These are phyloP conservation scores for Geranomyces michiganensis DNA, from an alignment of 192 early-diverging fungal genomes.

Conservation along the genomic window DNA sequence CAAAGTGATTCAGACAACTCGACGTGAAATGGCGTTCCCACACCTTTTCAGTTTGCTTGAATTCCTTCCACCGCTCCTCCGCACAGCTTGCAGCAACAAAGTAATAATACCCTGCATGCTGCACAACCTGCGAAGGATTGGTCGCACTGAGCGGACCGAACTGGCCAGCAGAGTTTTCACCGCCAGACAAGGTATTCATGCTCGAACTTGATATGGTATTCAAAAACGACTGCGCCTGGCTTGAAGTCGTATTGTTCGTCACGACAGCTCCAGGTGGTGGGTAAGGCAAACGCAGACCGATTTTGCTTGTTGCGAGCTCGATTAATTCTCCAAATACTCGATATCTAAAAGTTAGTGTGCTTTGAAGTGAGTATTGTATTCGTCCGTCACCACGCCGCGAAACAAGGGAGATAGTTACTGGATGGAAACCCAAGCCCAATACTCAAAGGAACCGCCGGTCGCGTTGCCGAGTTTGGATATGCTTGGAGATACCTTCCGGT, in stretches of 20 bases:
- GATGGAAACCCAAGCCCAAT: conserved; percentile 82
- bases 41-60: conserved; percentile 46
- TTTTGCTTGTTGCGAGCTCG: conserved; percentile 65
- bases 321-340: conserved; percentile 78
- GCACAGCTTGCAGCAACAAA: conserved; percentile 73
- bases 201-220: conserved; percentile 33
- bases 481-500: conserved; percentile 16
- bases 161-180: conserved; percentile 32
- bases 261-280: conserved; percentile 56
- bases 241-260: background rate
- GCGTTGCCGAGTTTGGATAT: conserved; percentile 33
- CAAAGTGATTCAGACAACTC: background rate
- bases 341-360: conserved; percentile 42
- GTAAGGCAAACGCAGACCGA: conserved; percentile 68
- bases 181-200: conserved; percentile 37
- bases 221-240: conserved; percentile 26
- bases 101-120: conserved; percentile 88
- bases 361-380: background rate
- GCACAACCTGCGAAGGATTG: conserved; percentile 70
- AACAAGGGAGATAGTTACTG: conserved; percentile 55
- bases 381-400: background rate
- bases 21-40: too few species aligned
- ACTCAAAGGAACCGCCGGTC: conserved; percentile 77
- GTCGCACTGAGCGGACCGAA: conserved; percentile 52
- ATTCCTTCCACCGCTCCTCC: conserved; percentile 68